These are phyloP conservation scores for Microdochium trichocladiopsis DNA, from an alignment of 2,329 filamentous ascomycete species.

Conservation along the genomic window DNA sequence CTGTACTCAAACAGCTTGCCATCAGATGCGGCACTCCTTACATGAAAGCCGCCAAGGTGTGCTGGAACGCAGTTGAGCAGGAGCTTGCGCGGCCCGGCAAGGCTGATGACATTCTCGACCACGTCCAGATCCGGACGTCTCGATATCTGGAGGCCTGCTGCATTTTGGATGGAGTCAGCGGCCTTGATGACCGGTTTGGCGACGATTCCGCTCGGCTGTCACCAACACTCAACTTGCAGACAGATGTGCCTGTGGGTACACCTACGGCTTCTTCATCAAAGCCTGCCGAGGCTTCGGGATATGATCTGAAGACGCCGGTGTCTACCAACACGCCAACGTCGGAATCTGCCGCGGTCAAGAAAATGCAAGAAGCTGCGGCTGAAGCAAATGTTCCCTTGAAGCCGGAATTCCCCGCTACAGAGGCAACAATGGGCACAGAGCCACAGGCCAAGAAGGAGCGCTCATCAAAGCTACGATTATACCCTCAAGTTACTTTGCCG, in stretches of 20 bases:
- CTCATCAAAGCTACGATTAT: constrained; percentile 44
- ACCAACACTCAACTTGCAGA: not conserved
- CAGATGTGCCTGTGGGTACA: not conserved
- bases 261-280: constrained; percentile 1
- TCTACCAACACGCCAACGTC: not conserved
- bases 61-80: constrained; percentile 63
- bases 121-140: constrained; percentile 46
- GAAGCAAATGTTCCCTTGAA: not conserved
- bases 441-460: constrained; percentile 11
- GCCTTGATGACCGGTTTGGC: constrained; percentile 44
- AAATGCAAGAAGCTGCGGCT: not conserved
- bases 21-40: constrained; percentile 68
- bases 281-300: not conserved
- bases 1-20: constrained; percentile 55
- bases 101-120: constrained; percentile 44
- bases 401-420: constrained; percentile 5
- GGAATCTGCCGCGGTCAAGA: not conserved
- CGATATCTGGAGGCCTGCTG: constrained; percentile 56
- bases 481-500: constrained; percentile 50
- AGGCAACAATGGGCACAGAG: constrained; percentile 7
- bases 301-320: not conserved
- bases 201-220: constrained; percentile 31
- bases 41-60: constrained; percentile 66
- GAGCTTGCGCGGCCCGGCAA: constrained; percentile 39
- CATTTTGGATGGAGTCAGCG: constrained; percentile 52